phyloP scores from a whole-genome alignment of 2,329 filamentous ascomycete species.

The Ophiocordyceps sinensis region DNA sequence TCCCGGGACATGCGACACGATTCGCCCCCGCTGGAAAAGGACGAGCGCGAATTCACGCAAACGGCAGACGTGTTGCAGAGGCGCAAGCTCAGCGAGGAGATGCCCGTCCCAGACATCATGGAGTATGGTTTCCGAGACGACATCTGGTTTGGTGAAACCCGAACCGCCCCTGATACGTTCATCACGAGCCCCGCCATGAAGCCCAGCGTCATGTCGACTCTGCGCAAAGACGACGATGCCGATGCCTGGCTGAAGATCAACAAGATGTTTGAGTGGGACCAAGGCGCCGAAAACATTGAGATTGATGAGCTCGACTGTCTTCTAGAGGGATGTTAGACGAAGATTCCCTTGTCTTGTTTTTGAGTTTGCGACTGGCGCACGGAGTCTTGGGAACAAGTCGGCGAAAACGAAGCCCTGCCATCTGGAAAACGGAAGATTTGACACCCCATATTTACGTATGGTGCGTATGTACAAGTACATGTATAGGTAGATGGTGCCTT shows the following conservation, averaged over 20 bases:
- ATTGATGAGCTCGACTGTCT: slow-evolving; percentile 86
- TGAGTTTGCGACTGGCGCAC: slow-evolving; percentile 8
- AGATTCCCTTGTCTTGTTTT: background rate
- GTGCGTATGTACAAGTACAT: slow-evolving; percentile 14
- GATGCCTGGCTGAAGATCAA: slow-evolving; percentile 26
- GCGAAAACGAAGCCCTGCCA: background rate
- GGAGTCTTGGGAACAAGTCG: slow-evolving; percentile 4
- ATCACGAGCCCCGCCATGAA: slow-evolving; percentile 41
- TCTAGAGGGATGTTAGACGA: slow-evolving; percentile 54
- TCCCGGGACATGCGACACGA: slow-evolving; percentile 43
- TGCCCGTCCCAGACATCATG: slow-evolving; percentile 12
- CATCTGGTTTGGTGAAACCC: slow-evolving; percentile 36
- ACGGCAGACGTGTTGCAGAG: slow-evolving; percentile 75
- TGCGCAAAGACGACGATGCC: slow-evolving; percentile 22
- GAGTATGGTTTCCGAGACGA: slow-evolving; percentile 31
- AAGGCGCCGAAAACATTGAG: slow-evolving; percentile 76
- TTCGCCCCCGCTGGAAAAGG: slow-evolving; percentile 80
- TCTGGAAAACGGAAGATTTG: background rate
- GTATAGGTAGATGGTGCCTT: slow-evolving; percentile 14
- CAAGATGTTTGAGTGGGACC: slow-evolving; percentile 40
- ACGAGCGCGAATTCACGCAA: slow-evolving; percentile 93
- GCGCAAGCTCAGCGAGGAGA: slow-evolving; percentile 38
- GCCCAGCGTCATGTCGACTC: slow-evolving; percentile 14
- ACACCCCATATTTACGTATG: background rate
- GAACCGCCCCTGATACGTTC: slow-evolving; percentile 24